A percentile compares a stretch with the other conserved stretches of the same genome.
These are phyloP conservation scores for Phialophora tarda DNA, from an alignment of 2,329 filamentous ascomycete genomes.

Conservation along the genomic window DNA sequence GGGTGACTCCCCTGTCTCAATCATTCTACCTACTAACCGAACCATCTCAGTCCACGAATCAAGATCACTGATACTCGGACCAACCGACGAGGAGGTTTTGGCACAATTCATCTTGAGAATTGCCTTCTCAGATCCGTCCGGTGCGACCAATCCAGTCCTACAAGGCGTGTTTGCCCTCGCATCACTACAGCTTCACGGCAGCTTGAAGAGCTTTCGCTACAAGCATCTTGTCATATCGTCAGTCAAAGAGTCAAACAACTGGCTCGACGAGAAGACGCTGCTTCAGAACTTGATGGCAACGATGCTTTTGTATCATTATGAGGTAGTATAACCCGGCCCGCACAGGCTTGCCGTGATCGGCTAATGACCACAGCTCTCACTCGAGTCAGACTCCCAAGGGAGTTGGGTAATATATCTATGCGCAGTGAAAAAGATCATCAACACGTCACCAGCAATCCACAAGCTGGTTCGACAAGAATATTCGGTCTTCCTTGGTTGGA, in stretches of 20 bases:
- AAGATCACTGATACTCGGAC: background rate
- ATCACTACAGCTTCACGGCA: background rate
- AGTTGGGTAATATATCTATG: background rate
- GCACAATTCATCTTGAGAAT: background rate
- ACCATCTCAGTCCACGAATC: background rate
- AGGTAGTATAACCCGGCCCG: slow-evolving; percentile 21
- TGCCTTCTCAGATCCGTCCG: background rate
- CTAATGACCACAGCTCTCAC: background rate
- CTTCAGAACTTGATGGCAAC: slow-evolving; percentile 35
- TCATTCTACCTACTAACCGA: background rate
- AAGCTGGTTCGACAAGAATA: background rate
- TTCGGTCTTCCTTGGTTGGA: background rate
- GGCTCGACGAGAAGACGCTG: slow-evolving; percentile 35
- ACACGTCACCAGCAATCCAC: background rate
- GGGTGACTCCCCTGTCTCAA: background rate
- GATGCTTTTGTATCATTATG: slow-evolving; percentile 36
- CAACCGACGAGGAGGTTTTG: background rate
- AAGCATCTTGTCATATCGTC: background rate
- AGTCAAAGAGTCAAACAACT: slow-evolving; percentile 31
- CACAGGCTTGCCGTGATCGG: background rate
- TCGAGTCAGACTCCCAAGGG: background rate
- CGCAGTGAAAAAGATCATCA: background rate
- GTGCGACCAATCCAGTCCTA: background rate
- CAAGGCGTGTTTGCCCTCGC: background rate
- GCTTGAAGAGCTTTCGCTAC: background rate